Evolutionary conservation across 1,139 yeast species (phyloP).

Genomic region (Arxiozyma telluris): DNA sequence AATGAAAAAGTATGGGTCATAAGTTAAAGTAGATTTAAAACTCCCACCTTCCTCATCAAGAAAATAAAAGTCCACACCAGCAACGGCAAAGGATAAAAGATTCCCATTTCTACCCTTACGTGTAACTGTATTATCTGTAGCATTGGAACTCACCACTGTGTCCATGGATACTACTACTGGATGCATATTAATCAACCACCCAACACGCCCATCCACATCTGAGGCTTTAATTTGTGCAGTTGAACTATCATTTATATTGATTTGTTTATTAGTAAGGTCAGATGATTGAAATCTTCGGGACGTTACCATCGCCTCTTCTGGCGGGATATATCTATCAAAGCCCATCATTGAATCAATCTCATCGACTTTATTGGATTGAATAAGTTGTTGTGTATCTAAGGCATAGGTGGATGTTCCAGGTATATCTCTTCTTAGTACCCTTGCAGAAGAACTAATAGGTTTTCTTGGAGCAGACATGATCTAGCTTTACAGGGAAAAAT

Average conservation of each 20-base stretch:
- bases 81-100: constrained; percentile 54
- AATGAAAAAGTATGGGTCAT: constrained; percentile 84
- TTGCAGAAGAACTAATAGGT: constrained; percentile 1
- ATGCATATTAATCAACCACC: constrained; percentile 90
- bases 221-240: not conserved
- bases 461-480: constrained; percentile 1
- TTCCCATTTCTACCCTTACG: constrained; percentile 33
- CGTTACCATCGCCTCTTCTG: constrained; percentile 21
- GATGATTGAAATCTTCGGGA: constrained; percentile 34
- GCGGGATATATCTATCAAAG: constrained; percentile 47
- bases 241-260: not conserved
- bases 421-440: constrained; percentile 2
- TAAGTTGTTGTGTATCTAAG: constrained; percentile 28
- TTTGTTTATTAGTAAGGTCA: not conserved
- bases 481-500: not conserved
- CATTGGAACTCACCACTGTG: constrained; percentile 14
- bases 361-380: constrained; percentile 40
- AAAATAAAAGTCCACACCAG: constrained; percentile 92
- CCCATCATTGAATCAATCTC: constrained; percentile 73
- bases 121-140: constrained; percentile 36
- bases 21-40: constrained; percentile 75
- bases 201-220: constrained; percentile 56
- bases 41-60: constrained; percentile 97
- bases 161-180: constrained; percentile 33
- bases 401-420: constrained; percentile 18